Base-by-base conservation (phyloP, 352 stramenopile species). In the Nothophytophthora sp. region DNA sequence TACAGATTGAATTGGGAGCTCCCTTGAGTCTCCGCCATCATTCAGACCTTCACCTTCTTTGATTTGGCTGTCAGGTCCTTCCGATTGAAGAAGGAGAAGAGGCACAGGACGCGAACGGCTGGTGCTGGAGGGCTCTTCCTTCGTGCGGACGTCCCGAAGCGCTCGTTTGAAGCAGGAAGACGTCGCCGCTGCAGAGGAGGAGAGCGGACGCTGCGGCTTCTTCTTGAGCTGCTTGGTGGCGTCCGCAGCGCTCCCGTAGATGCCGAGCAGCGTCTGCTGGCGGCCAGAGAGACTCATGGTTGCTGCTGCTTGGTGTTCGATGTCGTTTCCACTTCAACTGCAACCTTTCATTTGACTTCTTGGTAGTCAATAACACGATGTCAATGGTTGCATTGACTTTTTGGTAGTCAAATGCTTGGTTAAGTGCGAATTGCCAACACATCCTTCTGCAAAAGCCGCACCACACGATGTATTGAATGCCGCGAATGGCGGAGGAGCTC, bases 191-290 rank as follows among this genome's bases (percentile, higher is more conserved):
- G 22, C 22, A 2, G 37, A 32, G 3, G 6, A 50, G 18, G 50
- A 49, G 7, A 11, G 16, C 3, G 55, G 50, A 12, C 51, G 50
- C 6, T 59, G 40, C 0, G 61, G 56, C 27, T 60, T 63, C 40
- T 47, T 63, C 6, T 8, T 9, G 10, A 1, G 1, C 18, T 35
- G 40, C n/a, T 50, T 53, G 3, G 19, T 37, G 29, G 11, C 25
- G 19, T 42, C 32, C 18, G 38, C 28, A 0, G 9, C 32, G 41
- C 24, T 36, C 32, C 68, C 64, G 49, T 78, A 78, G 44, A 78
- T 78, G 30, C 37, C 47, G 32, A 67, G 39, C 38, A 78, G 50
- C 23, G 62, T 78, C 39, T 70, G 50, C 27, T 71, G 46, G 5
- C 63, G 50, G 5, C 60, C 63, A 3, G 63, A 73, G 24, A 55